Evolutionary conservation across 345 rosid genomes (phyloP).

Genomic region (Salix brachista): DNA sequence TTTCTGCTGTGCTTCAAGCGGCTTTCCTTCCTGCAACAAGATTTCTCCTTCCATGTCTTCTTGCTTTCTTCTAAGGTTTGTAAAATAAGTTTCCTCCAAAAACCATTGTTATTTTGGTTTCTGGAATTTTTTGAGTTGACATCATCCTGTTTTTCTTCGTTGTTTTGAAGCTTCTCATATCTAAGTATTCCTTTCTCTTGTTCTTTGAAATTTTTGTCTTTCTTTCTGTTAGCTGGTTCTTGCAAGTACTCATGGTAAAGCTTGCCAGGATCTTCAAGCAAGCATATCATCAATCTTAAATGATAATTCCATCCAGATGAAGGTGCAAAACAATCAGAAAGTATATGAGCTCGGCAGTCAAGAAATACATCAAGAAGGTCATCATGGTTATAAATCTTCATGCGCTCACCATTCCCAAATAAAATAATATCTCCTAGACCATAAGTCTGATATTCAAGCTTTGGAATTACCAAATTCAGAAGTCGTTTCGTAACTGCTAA

Average conservation of each 20-base stretch:
- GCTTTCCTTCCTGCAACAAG: too few species aligned
- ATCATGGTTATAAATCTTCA: conserved; percentile 11
- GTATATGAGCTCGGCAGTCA: conserved; percentile 1
- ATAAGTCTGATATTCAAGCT: conserved; percentile 10
- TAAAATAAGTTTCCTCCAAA: too few species aligned
- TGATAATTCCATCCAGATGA: conserved; percentile 5
- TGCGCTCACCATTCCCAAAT: conserved; percentile 8
- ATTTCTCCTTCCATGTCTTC: too few species aligned
- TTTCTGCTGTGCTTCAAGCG: too few species aligned
- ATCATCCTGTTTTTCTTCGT: too few species aligned
- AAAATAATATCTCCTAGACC: conserved; percentile 15
- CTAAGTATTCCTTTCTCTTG: too few species aligned
- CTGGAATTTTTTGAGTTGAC: too few species aligned
- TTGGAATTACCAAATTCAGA: not conserved
- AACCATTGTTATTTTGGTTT: too few species aligned
- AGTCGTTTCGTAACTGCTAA: conserved; percentile 3
- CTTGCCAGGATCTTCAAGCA: conserved; percentile 4
- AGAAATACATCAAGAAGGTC: conserved; percentile 12
- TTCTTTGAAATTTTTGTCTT: too few species aligned
- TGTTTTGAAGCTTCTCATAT: too few species aligned
- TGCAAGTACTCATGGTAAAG: not conserved
- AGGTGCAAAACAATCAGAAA: conserved; percentile 2
- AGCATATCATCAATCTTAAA: conserved; percentile 6
- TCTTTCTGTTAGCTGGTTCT: not conserved
- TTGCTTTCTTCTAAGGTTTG: too few species aligned